Percentiles rank a stretch among this genome's conserved stretches.
These are phyloP conservation scores for Colletotrichum karsti DNA, from an alignment of 2,329 filamentous ascomycete genomes.

Conservation along the genomic window DNA sequence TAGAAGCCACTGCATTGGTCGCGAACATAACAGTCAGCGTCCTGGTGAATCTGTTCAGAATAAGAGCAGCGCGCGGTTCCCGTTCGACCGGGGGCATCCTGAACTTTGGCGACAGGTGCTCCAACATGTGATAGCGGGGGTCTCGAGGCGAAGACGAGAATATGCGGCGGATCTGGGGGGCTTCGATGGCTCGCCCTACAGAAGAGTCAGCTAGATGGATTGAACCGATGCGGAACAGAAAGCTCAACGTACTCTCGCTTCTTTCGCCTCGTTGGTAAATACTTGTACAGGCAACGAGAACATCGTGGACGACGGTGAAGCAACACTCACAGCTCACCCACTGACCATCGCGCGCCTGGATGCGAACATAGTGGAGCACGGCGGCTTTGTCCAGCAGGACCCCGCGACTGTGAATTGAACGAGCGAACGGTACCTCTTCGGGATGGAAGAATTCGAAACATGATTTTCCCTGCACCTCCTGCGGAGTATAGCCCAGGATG, in stretches of 20 bases:
- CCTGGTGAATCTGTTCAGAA: slow-evolving; percentile 86
- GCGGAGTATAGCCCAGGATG: slow-evolving; percentile 81
- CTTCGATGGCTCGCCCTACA: slow-evolving; percentile 76
- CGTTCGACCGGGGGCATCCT: slow-evolving; percentile 69
- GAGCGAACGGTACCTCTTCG: slow-evolving; percentile 80
- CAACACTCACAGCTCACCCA: slow-evolving; percentile 89
- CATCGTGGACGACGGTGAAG: slow-evolving; percentile 89
- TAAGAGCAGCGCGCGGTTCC: slow-evolving; percentile 84
- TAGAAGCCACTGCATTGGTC: slow-evolving; percentile 77
- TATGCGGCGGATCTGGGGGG: slow-evolving; percentile 79
- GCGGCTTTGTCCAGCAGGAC: slow-evolving; percentile 85
- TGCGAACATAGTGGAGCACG: slow-evolving; percentile 80
- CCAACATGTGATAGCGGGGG: slow-evolving; percentile 89
- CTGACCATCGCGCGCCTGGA: slow-evolving; percentile 72
- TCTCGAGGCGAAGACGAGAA: slow-evolving; percentile 86
- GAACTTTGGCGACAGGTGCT: slow-evolving; percentile 86
- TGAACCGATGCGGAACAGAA: background rate
- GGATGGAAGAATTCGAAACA: slow-evolving; percentile 90
- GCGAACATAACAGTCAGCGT: slow-evolving; percentile 88
- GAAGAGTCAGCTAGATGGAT: background rate
- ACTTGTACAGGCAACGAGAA: slow-evolving; percentile 84
- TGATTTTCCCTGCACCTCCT: slow-evolving; percentile 79
- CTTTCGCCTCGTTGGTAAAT: slow-evolving; percentile 75
- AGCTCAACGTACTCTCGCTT: slow-evolving; percentile 73
- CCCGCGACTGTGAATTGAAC: slow-evolving; percentile 75